These are phyloP conservation scores for Middelhovenomyces tepae DNA, from an alignment of 805 yeast genomes.

Conservation along the genomic window DNA sequence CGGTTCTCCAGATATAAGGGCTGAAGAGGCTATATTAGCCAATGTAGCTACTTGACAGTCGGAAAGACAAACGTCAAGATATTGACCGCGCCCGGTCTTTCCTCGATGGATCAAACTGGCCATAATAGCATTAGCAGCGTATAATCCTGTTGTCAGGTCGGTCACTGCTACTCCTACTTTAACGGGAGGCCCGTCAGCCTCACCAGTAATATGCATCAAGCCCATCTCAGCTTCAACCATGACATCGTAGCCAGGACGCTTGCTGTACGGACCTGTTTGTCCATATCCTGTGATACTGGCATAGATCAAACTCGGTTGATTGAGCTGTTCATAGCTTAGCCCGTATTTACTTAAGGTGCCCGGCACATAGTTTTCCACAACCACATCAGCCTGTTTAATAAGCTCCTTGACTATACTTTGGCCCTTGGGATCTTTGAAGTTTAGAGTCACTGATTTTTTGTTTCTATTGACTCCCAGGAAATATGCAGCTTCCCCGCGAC, in stretches of 20 bases:
- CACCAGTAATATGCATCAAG: slow-evolving; percentile 36
- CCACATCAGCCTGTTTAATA: slow-evolving; percentile 27
- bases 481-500: slow-evolving; percentile 33
- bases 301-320: slow-evolving; percentile 24
- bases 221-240: slow-evolving; percentile 40
- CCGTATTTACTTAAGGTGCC: slow-evolving; percentile 30
- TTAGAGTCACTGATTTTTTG: slow-evolving; percentile 30
- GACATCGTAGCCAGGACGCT: slow-evolving; percentile 36
- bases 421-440: slow-evolving; percentile 28
- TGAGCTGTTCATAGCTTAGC: slow-evolving; percentile 25
- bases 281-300: slow-evolving; percentile 36
- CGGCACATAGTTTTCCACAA: slow-evolving; percentile 34
- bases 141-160: slow-evolving; percentile 34
- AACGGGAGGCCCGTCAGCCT: slow-evolving; percentile 32
- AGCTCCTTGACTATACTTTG: slow-evolving; percentile 25
- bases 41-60: slow-evolving; percentile 34
- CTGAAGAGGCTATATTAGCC: slow-evolving; percentile 33
- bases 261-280: slow-evolving; percentile 32
- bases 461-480: slow-evolving; percentile 31
- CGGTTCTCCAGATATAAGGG: slow-evolving; percentile 30
- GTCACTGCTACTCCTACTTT: slow-evolving; percentile 38
- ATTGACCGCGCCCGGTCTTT: slow-evolving; percentile 30
- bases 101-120: slow-evolving; percentile 29
- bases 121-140: slow-evolving; percentile 30
- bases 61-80: slow-evolving; percentile 30